Base-by-base conservation (phyloP, 164 flowering plant genomes). In the Aristolochia fimbriata region DNA sequence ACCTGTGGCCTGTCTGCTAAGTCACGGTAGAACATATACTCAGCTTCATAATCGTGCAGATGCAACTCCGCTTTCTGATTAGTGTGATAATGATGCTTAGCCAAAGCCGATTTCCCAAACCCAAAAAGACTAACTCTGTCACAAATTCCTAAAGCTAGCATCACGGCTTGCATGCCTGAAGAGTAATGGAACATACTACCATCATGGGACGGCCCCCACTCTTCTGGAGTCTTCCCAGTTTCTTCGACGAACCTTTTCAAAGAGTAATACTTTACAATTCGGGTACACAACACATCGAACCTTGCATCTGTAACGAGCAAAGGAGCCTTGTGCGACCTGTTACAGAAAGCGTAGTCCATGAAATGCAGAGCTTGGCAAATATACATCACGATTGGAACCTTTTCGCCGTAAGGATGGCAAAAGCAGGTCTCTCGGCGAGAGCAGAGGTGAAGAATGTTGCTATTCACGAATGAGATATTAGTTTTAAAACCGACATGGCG, bases 91-190 rank as follows among this genome's bases (percentile, higher is more conserved):
- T 93, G 99, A 55, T 93, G 99, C 73, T 82, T 86, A 6, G 93
- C 88, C 0, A 60, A 47, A 3, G 33, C 51, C 0, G 89, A 83
- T 55, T 93, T 93, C 62, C 99, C 99, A 53, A 88, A 94, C 24
- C 99, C 99, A 69, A 91, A 87, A 8, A 94, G 31, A 61, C 96
- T 83, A 31, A 94, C 95, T 56, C 61, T 81, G 17, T 91, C 95
- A 57, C 99, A 94, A 51, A 88, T 67, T 1, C 99, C 99, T 70
- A 88, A 61, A 4, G 96, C 93, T 37, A 94, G 78, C 93, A 88
- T 83, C 13, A 94, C 83, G 48, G 99, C 99, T 65, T 94, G 99
- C 89, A 91, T 80, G 31, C 99, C 99, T 13, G 99, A 94, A 37
- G 99, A 94, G 74, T 94, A 94, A 70, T 94, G 99, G 64, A 94